These are phyloP conservation scores for Sporothrix curviconia DNA, from an alignment of 2,329 filamentous ascomycete genomes.

Conservation along the genomic window DNA sequence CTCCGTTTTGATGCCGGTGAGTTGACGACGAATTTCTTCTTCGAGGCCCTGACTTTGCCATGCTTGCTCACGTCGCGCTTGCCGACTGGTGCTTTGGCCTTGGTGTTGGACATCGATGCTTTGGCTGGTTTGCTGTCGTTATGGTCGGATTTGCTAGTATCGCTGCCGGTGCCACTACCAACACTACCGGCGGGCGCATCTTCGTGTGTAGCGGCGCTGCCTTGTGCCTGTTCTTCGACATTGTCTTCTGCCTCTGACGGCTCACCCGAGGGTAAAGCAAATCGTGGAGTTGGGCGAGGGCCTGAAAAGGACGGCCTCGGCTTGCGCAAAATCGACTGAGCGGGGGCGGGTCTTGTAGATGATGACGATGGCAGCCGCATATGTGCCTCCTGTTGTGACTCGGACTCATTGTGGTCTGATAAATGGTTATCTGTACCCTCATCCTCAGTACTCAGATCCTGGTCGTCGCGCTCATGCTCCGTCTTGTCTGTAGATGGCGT, in stretches of 20 bases:
- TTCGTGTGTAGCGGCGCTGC: conserved; percentile 20
- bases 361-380: conserved; percentile 30
- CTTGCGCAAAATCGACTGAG: conserved; percentile 56
- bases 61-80: background rate
- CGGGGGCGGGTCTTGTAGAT: conserved; percentile 41
- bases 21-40: conserved; percentile 38
- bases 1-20: conserved; percentile 39
- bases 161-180: background rate
- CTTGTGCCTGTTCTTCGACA: conserved; percentile 28
- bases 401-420: background rate
- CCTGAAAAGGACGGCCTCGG: conserved; percentile 36
- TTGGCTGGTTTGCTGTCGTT: background rate
- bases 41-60: conserved; percentile 3
- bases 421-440: background rate
- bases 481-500: too few relatives aligned
- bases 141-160: background rate
- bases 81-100: background rate
- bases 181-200: conserved; percentile 18
- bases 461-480: too few relatives aligned
- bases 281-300: conserved; percentile 54
- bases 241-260: conserved; percentile 32
- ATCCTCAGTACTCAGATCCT: background rate
- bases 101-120: conserved; percentile 1
- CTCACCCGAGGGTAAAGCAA: conserved; percentile 42
- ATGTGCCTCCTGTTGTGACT: conserved; percentile 3